Evolutionary conservation across 2,329 filamentous ascomycete species (phyloP).

Genomic region (Byssochlamys sp.): DNA sequence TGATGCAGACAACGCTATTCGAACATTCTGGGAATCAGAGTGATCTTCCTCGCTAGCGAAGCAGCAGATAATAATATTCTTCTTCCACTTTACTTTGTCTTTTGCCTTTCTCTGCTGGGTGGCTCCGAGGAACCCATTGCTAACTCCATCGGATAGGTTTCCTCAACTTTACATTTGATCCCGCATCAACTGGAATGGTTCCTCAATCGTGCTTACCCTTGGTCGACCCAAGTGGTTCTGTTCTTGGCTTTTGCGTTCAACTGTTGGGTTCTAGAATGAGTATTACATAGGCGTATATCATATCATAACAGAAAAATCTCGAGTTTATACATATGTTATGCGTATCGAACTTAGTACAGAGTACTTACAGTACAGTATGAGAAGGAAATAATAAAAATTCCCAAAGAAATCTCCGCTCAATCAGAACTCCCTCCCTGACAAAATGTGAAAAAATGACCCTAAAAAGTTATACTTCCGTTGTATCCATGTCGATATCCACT

Average conservation of each 20-base stretch:
- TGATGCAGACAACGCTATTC: slow-evolving; percentile 51
- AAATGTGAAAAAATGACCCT: no score
- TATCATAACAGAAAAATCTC: no score
- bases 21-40: slow-evolving; percentile 44
- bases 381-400: no score
- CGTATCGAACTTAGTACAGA: no score
- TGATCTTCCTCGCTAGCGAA: slow-evolving; percentile 41
- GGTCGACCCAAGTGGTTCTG: slow-evolving; percentile 51
- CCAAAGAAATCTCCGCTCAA: no score
- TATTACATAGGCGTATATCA: no score
- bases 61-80: slow-evolving; percentile 51
- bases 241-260: slow-evolving; percentile 48
- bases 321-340: no score
- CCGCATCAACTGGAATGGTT: slow-evolving; percentile 46
- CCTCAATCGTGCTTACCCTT: slow-evolving; percentile 45
- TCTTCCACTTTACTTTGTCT: slow-evolving; percentile 50
- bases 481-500: no score
- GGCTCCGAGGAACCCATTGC: slow-evolving; percentile 47
- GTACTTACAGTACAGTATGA: no score
- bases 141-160: slow-evolving; percentile 57
- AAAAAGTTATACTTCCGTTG: no score
- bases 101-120: slow-evolving; percentile 57
- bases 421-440: no score
- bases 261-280: slow-evolving; percentile 42
- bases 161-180: slow-evolving; percentile 54